Evolutionary conservation across 2,329 filamentous ascomycete species (phyloP).

Genomic region (Xylariaceae sp.): DNA sequence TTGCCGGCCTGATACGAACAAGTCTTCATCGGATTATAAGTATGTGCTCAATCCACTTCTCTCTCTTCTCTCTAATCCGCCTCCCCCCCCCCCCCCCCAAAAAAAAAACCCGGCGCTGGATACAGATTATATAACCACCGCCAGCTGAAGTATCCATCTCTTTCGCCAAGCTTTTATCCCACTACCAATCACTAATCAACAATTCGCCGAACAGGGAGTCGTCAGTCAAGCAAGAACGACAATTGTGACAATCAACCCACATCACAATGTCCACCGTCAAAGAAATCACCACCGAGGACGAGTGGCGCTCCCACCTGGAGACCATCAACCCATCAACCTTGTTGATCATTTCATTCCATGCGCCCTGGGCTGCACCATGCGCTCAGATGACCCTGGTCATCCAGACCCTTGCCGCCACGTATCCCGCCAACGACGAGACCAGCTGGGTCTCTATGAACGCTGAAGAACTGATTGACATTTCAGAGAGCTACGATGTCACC

Average conservation of each 20-base stretch:
- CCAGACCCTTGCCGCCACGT: slow-evolving; percentile 77
- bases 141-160: too few relatives aligned
- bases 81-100: background rate
- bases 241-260: background rate
- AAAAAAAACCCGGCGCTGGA: too few relatives aligned
- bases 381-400: slow-evolving; percentile 89
- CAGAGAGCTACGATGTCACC: slow-evolving; percentile 87
- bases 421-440: slow-evolving; percentile 61
- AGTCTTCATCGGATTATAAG: too few relatives aligned
- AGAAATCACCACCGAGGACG: slow-evolving; percentile 67
- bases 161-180: too few relatives aligned
- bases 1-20: background rate
- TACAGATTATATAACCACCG: too few relatives aligned
- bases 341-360: slow-evolving; percentile 87
- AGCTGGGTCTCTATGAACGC: slow-evolving; percentile 89
- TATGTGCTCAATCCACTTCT: background rate
- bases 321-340: slow-evolving; percentile 64
- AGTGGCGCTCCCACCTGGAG: slow-evolving; percentile 65
- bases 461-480: slow-evolving; percentile 87
- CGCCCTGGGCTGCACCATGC: slow-evolving; percentile 94
- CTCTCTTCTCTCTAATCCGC: background rate
- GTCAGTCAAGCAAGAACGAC: too few relatives aligned
- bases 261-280: slow-evolving; percentile 64
- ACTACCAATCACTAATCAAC: background rate
- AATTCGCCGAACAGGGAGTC: background rate